Conservation (phyloP, 495 filamentous ascomycete species). For the Neurospora sp. region DNA sequence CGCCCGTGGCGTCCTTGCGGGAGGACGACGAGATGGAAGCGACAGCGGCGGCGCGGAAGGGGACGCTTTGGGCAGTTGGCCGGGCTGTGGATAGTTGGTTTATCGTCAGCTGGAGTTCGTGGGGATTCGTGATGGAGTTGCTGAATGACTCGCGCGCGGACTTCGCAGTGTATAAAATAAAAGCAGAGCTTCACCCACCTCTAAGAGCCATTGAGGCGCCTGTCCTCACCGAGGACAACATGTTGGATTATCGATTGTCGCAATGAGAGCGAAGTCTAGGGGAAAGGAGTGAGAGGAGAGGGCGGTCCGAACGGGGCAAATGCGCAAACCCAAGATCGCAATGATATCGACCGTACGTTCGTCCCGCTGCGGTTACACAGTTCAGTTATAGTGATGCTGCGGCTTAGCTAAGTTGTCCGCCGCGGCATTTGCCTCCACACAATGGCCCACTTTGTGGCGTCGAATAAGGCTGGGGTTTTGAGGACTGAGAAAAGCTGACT, state of each 20-base stretch:
- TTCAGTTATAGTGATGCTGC: not conserved
- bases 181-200: conserved; percentile 38
- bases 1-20: conserved; percentile 43
- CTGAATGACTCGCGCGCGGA: not conserved
- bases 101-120: conserved; percentile 7
- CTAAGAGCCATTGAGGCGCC: conserved; percentile 58
- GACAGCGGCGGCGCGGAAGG: conserved; percentile 47
- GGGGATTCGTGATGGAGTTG: not conserved
- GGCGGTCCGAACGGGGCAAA: not conserved
- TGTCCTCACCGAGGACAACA: conserved; percentile 56
- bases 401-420: not conserved
- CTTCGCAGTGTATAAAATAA: not conserved
- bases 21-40: conserved; percentile 54
- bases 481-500: not conserved
- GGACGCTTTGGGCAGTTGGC: conserved; percentile 47
- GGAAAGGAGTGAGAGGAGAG: not conserved
- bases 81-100: conserved; percentile 36
- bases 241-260: conserved; percentile 21
- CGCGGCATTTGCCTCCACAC: not conserved
- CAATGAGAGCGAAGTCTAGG: not conserved
- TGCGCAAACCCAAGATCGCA: not conserved
- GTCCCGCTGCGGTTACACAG: not conserved
- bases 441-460: not conserved
- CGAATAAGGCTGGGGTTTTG: not conserved
- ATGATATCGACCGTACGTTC: not conserved